phyloP scores from a whole-genome alignment of 2,329 filamentous ascomycete genomes.

The Ophiostoma triangulosporum region DNA sequence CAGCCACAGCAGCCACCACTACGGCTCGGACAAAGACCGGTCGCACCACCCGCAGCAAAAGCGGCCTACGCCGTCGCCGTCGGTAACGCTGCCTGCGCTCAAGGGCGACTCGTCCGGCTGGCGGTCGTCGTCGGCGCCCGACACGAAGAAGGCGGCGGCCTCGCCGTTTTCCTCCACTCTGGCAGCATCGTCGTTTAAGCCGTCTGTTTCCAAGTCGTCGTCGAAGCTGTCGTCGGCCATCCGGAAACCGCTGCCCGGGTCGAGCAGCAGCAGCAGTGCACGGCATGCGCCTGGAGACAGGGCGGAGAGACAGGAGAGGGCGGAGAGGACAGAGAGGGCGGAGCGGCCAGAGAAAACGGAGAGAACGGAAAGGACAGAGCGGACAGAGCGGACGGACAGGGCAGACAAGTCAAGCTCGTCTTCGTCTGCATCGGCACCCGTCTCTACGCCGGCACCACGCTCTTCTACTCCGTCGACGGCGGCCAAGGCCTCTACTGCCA shows the following conservation, averaged over 20 bases:
- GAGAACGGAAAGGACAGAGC: not conserved
- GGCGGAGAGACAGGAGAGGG: not conserved
- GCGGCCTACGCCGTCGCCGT: not conserved
- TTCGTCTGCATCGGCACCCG: not conserved
- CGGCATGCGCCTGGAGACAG: not conserved
- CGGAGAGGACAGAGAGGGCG: not conserved
- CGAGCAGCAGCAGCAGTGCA: not conserved
- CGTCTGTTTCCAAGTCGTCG: not conserved
- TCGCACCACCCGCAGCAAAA: not conserved
- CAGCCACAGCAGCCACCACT: not conserved
- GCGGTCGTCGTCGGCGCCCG: not conserved
- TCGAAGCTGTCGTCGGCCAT: not conserved
- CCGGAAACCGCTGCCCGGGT: conserved; percentile 13
- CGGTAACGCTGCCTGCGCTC: not conserved
- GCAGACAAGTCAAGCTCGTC: not conserved
- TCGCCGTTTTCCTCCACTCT: not conserved
- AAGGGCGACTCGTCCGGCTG: not conserved
- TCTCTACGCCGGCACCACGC: not conserved
- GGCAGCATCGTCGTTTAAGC: not conserved
- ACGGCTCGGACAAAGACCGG: not conserved
- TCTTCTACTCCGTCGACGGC: not conserved
- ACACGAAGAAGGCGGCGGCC: not conserved
- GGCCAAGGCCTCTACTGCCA: not conserved
- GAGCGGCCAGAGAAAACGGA: not conserved
- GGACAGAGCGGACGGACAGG: not conserved